Evolutionary conservation across 2,329 filamentous ascomycete genomes (phyloP).

Genomic region (Aureobasidium sp.): DNA sequence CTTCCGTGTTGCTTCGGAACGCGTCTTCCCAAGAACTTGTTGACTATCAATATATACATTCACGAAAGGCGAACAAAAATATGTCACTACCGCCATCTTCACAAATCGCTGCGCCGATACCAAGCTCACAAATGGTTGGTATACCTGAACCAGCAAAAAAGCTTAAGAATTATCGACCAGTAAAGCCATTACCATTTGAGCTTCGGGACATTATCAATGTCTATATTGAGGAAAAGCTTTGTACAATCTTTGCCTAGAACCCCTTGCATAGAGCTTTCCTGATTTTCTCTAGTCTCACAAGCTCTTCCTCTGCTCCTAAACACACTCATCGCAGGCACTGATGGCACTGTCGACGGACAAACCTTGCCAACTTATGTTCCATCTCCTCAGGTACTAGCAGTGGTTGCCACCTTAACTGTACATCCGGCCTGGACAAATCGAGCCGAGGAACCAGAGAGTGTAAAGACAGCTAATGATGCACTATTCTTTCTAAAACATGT

Average conservation of each 20-base stretch:
- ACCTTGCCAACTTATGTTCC: constrained; percentile 54
- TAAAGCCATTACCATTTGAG: constrained; percentile 53
- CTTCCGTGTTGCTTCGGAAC: constrained; percentile 6
- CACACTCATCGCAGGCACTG: constrained; percentile 49
- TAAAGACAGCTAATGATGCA: constrained; percentile 58
- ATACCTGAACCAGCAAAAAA: neutral
- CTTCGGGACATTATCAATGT: constrained; percentile 61
- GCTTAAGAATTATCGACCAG: constrained; percentile 25
- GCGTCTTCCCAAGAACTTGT: constrained; percentile 6
- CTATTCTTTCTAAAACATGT: constrained; percentile 64
- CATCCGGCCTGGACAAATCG: constrained; percentile 75
- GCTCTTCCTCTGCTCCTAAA: constrained; percentile 52
- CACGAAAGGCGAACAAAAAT: neutral
- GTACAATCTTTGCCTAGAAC: constrained; percentile 34
- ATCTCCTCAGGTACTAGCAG: constrained; percentile 63
- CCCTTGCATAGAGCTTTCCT: neutral
- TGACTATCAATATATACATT: neutral
- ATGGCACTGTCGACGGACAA: constrained; percentile 24
- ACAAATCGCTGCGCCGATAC: neutral
- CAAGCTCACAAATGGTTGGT: constrained; percentile 3
- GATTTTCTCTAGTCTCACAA: constrained; percentile 20
- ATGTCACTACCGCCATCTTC: constrained; percentile 1
- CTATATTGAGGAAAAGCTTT: constrained; percentile 66
- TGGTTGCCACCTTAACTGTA: constrained; percentile 74
- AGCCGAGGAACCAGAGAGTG: constrained; percentile 52